Percentiles rank a stretch among this genome's conserved stretches.
These are phyloP conservation scores for Boletus vermiculosoides DNA, from an alignment of 768 basidiomycete species.

Conservation along the genomic window DNA sequence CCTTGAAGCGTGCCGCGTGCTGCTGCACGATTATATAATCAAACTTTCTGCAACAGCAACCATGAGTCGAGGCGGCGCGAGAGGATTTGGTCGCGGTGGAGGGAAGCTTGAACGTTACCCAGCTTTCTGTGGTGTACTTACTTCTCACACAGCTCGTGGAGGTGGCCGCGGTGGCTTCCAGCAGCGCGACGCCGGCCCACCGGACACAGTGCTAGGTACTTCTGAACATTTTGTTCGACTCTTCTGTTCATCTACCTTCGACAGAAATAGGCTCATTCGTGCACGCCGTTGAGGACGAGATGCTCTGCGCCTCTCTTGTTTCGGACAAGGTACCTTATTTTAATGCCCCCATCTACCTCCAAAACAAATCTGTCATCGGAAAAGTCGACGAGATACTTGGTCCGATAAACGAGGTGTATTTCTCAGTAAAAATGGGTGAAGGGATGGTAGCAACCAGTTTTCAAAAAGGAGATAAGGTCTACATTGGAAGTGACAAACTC, in stretches of 20 bases:
- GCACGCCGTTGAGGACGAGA: constrained; percentile 97
- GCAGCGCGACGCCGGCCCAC: constrained; percentile 74
- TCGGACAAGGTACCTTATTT: constrained; percentile 96
- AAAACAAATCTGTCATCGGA: constrained; percentile 94
- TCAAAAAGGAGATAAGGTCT: constrained; percentile 97
- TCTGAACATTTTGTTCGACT: background rate
- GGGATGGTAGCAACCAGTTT: constrained; percentile 96
- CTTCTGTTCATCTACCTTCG: constrained; percentile 8
- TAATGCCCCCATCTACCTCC: constrained; percentile 96
- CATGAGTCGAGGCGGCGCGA: constrained; percentile 53
- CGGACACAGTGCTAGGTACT: constrained; percentile 72
- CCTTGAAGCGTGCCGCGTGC: too few species aligned
- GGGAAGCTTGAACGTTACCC: constrained; percentile 28
- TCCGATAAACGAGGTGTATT: constrained; percentile 97
- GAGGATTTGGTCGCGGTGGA: constrained; percentile 58
- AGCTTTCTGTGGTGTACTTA: background rate
- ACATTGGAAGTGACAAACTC: constrained; percentile 95
- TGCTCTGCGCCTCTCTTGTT: constrained; percentile 87
- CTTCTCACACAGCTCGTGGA: constrained; percentile 46
- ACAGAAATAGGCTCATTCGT: constrained; percentile 89
- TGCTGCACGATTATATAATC: constrained; percentile 25
- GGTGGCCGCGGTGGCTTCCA: constrained; percentile 69
- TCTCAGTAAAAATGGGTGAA: constrained; percentile 95
- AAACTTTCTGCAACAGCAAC: background rate
- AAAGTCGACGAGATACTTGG: constrained; percentile 99